Base-by-base conservation (phyloP, 1,284 basidiomycete species). In the Papiliotrema laurentii region DNA sequence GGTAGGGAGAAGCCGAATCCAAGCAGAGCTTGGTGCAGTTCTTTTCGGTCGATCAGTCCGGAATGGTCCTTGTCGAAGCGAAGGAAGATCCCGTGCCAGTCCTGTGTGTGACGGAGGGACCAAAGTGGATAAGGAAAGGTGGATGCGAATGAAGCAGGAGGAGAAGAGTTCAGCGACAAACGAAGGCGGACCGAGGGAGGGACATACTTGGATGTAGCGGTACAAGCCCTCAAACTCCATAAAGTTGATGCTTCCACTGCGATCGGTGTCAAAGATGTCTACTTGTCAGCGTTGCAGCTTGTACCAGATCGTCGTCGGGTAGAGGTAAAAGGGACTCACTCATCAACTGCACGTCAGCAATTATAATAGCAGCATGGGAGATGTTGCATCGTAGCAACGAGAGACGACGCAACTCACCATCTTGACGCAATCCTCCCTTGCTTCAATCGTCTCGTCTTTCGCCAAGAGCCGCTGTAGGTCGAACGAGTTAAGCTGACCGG, bases 181-280 rank as follows among this genome's bases (percentile, higher is more conserved):
- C 9, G 6, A 24, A 14, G 11, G 11, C 5, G 34, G 14, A 13
- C 21, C 26, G 11, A 18, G 4, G 14, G 43, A 25, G 27, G 27
- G 16, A 39, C 67, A 44, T 49, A 66, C 70, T 58, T 72, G 68
- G 58, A 74, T 74, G 54, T 74, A 74, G 22, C 69, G 54, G 44
- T 71, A 74, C 43, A 74, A 51, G n/a, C 72, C 72, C 51, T 74
- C 72, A 53, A 74, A 74, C 54, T 74, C 72, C 53, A 64, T 56
- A 51, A 68, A 72, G 50, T 71, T 74, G 62, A 73, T 72, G 26
- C 60, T 66, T 25, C 72, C 72, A 47, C 64, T 68, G 27, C 65
- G 53, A 53, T 74, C 72, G 19, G 71, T 72, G 47, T 74, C 72
- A 44, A 74, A 74, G 48, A 74, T 74, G 53, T 71, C 69, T 70